These are phyloP conservation scores for Rhodocollybia butyracea DNA, from an alignment of 768 basidiomycete species.

Conservation along the genomic window DNA sequence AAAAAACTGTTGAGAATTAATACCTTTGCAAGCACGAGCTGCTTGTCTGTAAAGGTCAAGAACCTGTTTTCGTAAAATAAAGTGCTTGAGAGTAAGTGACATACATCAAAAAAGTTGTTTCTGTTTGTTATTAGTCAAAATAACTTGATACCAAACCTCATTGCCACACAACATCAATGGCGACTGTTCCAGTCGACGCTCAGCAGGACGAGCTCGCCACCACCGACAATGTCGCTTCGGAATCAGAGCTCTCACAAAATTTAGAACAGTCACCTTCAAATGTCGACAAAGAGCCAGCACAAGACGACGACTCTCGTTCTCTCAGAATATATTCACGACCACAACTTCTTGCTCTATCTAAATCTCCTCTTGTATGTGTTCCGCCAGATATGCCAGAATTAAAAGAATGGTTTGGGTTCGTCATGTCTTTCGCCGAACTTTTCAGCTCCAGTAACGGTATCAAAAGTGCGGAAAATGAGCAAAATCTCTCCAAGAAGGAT, in stretches of 20 bases:
- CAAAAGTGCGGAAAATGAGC: slow-evolving; percentile 58
- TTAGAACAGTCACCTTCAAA: background rate
- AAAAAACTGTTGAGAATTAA: slow-evolving; percentile 12
- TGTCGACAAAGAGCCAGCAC: slow-evolving; percentile 16
- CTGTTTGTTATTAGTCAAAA: background rate
- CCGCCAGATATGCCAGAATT: slow-evolving; percentile 78
- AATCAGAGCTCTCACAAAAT: background rate
- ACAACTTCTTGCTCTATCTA: slow-evolving; percentile 64
- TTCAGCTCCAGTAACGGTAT: slow-evolving; percentile 21
- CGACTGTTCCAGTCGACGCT: slow-evolving; percentile 20
- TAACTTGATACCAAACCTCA: slow-evolving; percentile 5
- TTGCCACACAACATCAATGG: slow-evolving; percentile 27
- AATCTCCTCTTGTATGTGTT: slow-evolving; percentile 70
- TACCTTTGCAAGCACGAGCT: slow-evolving; percentile 70
- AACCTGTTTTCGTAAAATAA: slow-evolving; percentile 63
- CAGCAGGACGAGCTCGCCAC: background rate
- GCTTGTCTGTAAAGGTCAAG: slow-evolving; percentile 62
- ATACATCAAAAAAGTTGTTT: slow-evolving; percentile 4
- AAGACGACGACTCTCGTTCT: slow-evolving; percentile 26
- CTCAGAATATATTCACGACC: slow-evolving; percentile 67
- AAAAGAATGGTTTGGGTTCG: slow-evolving; percentile 88
- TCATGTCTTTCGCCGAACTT: slow-evolving; percentile 15
- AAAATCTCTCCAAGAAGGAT: slow-evolving; percentile 65
- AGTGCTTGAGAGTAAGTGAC: slow-evolving; percentile 62
- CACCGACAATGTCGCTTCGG: background rate